A percentile compares a stretch with the other conserved stretches of the same genome.
Evolutionary conservation across 225 moss, liverwort and hornwort genomes (phyloP).

Genomic region (Asterella californica): DNA sequence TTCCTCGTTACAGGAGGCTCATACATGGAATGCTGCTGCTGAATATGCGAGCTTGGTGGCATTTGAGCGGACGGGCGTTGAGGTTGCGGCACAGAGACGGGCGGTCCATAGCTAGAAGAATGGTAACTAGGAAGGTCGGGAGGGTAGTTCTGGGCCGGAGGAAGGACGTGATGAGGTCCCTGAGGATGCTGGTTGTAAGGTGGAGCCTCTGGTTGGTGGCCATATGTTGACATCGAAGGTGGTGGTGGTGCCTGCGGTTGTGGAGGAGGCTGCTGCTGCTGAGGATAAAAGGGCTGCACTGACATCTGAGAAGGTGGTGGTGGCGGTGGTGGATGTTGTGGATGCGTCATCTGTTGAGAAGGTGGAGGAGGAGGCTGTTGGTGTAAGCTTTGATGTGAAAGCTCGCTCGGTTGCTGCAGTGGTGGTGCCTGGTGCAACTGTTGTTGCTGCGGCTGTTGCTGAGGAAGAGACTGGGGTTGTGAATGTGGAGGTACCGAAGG

Average conservation of each 20-base stretch:
- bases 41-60: slow-evolving; percentile 43
- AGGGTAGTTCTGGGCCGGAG: slow-evolving; percentile 37
- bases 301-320: slow-evolving; percentile 37
- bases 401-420: slow-evolving; percentile 59
- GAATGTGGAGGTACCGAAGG: slow-evolving; percentile 4
- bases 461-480: slow-evolving; percentile 36
- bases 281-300: slow-evolving; percentile 48
- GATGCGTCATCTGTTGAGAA: slow-evolving; percentile 45
- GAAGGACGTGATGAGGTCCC: slow-evolving; percentile 36
- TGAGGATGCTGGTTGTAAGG: slow-evolving; percentile 51
- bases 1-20: slow-evolving; percentile 50
- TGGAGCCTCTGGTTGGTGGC: slow-evolving; percentile 54
- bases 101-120: slow-evolving; percentile 48
- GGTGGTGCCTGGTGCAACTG: slow-evolving; percentile 42
- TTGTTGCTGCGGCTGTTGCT: slow-evolving; percentile 46
- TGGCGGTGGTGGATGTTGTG: slow-evolving; percentile 44
- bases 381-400: slow-evolving; percentile 49
- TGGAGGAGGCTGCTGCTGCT: slow-evolving; percentile 40
- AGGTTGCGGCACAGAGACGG: slow-evolving; percentile 54
- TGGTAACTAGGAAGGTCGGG: slow-evolving; percentile 40
- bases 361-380: slow-evolving; percentile 55
- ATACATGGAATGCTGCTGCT: slow-evolving; percentile 57
- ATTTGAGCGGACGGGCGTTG: slow-evolving; percentile 45
- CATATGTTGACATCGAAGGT: slow-evolving; percentile 46
- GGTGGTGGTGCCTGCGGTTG: slow-evolving; percentile 38